Conservation (phyloP, 768 basidiomycete species). For the Auricularia cornea region DNA sequence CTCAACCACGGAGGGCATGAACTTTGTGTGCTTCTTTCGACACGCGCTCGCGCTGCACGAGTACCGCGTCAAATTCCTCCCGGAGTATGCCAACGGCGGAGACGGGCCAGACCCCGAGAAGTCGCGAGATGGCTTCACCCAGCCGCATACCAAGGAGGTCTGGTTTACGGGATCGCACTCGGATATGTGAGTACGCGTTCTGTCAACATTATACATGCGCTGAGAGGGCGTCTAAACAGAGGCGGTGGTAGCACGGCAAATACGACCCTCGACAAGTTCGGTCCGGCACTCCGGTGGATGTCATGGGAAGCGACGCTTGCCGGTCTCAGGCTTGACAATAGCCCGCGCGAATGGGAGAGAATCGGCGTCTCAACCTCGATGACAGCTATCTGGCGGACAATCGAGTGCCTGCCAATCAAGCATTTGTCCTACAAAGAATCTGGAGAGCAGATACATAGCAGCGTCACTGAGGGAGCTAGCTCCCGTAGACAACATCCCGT, state of each 20-base stretch:
- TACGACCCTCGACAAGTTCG: constrained; percentile 5
- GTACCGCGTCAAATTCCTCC: constrained; percentile 38
- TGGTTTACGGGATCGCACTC: constrained; percentile 36
- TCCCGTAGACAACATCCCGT: neutral
- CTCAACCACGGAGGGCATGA: constrained; percentile 17
- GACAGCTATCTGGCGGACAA: neutral
- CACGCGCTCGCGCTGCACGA: constrained; percentile 43
- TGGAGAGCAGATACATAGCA: neutral
- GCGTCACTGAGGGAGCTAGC: too few relatives aligned
- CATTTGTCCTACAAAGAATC: neutral
- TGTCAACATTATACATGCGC: neutral
- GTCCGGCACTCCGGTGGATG: constrained; percentile 26
- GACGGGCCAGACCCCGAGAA: constrained; percentile 1
- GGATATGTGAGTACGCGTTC: constrained; percentile 26
- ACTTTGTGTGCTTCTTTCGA: constrained; percentile 35
- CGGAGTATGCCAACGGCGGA: constrained; percentile 32
- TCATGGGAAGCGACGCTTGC: constrained; percentile 19
- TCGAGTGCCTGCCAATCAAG: constrained; percentile 4
- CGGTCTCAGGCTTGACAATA: constrained; percentile 18
- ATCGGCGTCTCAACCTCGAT: neutral
- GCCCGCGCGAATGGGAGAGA: neutral
- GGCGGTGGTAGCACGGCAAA: constrained; percentile 15
- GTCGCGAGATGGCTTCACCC: constrained; percentile 6
- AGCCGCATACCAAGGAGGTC: constrained; percentile 27
- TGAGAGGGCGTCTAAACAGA: neutral